Conservation (phyloP, 2,329 filamentous ascomycete genomes). For the Fusarium sp. region DNA sequence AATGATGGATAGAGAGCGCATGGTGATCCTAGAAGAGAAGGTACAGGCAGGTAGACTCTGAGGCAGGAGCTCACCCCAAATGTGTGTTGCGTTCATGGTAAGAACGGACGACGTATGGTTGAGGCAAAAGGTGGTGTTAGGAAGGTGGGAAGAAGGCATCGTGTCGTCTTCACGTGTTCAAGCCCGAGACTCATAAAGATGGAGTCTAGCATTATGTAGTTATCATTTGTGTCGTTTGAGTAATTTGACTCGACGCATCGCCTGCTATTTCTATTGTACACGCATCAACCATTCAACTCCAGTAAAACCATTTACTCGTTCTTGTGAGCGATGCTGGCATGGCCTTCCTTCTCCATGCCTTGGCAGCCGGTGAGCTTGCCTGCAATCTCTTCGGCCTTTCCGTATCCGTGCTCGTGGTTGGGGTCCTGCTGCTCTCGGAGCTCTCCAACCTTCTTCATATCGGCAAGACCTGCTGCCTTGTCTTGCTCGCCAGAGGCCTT, state of each 20-base stretch:
- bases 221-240: not conserved
- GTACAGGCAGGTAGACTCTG: not conserved
- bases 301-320: conserved; percentile 32
- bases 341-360: conserved; percentile 77
- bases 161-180: too few species aligned
- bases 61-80: conserved; percentile 6
- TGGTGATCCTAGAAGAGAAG: conserved; percentile 4
- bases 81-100: not conserved
- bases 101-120: not conserved
- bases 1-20: not conserved
- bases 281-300: not conserved
- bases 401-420: conserved; percentile 69
- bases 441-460: conserved; percentile 74
- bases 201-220: conserved; percentile 4
- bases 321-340: conserved; percentile 62
- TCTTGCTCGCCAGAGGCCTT: conserved; percentile 74
- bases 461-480: conserved; percentile 72
- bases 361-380: conserved; percentile 77
- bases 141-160: not conserved
- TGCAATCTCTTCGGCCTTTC: conserved; percentile 75
- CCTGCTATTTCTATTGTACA: conserved; percentile 31
- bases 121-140: not conserved
- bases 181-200: not conserved
- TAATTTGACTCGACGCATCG: not conserved
- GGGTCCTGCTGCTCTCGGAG: conserved; percentile 65